These are phyloP conservation scores for Didymella exigua DNA, from an alignment of 2,329 filamentous ascomycete species.

Conservation along the genomic window DNA sequence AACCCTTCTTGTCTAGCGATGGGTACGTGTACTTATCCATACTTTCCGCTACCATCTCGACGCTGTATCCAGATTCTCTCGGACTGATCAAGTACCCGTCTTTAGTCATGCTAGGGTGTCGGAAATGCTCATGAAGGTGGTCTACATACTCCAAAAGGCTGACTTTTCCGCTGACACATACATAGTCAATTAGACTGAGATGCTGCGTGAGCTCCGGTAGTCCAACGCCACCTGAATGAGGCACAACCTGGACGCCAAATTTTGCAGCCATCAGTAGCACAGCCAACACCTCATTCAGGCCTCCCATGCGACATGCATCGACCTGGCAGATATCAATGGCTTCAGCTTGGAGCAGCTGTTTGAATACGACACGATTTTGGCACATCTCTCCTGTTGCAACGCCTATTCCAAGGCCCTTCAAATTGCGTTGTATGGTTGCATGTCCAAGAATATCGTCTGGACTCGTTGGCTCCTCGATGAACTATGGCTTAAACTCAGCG, in stretches of 20 bases:
- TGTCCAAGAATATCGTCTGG: conserved; percentile 90
- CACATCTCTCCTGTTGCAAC: conserved; percentile 95
- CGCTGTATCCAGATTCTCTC: conserved; percentile 46
- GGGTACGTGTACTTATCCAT: conserved; percentile 82
- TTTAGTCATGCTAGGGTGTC: conserved; percentile 77
- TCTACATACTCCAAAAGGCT: conserved; percentile 90
- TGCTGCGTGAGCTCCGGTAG: conserved; percentile 94
- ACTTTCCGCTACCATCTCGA: conserved; percentile 52
- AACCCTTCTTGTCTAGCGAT: conserved; percentile 73
- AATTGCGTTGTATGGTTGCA: conserved; percentile 79
- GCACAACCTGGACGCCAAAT: conserved; percentile 79
- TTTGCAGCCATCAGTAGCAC: conserved; percentile 85
- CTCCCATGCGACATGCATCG: conserved; percentile 86
- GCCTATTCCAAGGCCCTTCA: conserved; percentile 74
- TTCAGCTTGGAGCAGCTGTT: conserved; percentile 79
- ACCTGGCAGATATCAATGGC: conserved; percentile 92
- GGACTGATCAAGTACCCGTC: conserved; percentile 93
- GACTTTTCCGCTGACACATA: conserved; percentile 80
- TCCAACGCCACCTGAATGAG: conserved; percentile 87
- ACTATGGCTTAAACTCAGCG: conserved; percentile 84
- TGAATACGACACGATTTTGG: conserved; percentile 92
- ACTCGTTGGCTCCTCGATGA: conserved; percentile 92
- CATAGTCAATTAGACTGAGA: conserved; percentile 88
- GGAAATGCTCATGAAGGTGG: conserved; percentile 90
- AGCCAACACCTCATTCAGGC: conserved; percentile 88